Evolutionary conservation across 306 rosid genomes (phyloP), one percentile per base, ranked within the genome.

Genomic region (Calophaca sinica): DNA sequence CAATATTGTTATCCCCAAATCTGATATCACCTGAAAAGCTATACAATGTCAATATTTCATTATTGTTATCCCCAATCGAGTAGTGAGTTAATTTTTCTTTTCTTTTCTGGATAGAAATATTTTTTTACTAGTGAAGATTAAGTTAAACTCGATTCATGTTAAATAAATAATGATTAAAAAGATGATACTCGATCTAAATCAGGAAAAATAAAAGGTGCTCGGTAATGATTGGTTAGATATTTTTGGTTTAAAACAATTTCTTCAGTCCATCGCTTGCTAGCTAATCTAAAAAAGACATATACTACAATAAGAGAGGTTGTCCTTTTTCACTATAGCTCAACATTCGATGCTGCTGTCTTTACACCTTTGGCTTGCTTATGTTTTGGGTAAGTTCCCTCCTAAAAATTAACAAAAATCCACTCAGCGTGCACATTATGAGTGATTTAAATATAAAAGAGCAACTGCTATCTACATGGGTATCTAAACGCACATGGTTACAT

Each of bases 401-500:
- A 71, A 70, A 71, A 70, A 54, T 38, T 35, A 72, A 51, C 65
- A 54, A 49, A 42, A 13, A 46, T 48, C 67, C 74, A 70, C 72
- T 20, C 51, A 64, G 72, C 75, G 62, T 86, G 86, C 81, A 69
- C 67, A 70, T 6, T 62, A 72, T 74, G 68, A 59, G 58, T 51
- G 73, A 42, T 69, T 58, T 48, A 62, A 58, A 84, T 48, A 5
- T 36, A 65, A 70, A 39, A 76, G 9, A 68, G 53, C 77, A 68
- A 66, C 57, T 32, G 48, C 38, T 12, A 42, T 61, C 42, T 32
- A 33, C 49, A n/a, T n/a, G n/a, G n/a, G n/a, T n/a, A n/a, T 81
- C 85, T 70, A 49, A 76, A 85, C 38, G 87, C 89, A 89, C 89
- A 80, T 86, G 90, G 75, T 73, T 61, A 54, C 79, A 77, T 82